Evolutionary conservation across 148 eudicot species (phyloP), one percentile per base, ranked within the genome.

Genomic region (Nyssa sinensis): DNA sequence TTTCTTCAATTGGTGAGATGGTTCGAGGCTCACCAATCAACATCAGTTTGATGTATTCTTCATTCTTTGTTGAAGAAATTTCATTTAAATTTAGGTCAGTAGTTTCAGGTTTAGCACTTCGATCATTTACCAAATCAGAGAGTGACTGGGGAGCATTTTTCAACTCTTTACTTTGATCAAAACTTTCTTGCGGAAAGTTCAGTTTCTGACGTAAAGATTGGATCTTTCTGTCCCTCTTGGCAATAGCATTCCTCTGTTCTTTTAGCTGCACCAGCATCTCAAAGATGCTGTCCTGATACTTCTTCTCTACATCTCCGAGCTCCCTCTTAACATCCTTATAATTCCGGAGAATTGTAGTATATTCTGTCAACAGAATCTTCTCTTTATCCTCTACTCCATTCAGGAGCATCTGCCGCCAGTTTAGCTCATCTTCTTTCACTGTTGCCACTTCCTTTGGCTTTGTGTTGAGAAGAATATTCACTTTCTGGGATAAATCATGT

Each of bases 291-390:
- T 80, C 87, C 69, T 71, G 77, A 30, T 77, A 81, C 77, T 83
- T 86, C 75, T 76, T 87, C 84, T 89, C 91, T 64, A 68, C 68
- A 55, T 89, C 91, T 28, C n/a, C 70, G 11, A 89, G 84, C 72
- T 76, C 86, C 79, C 78, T 89, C 81, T 86, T 91, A 17, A 83
- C 77, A 62, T 89, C 89, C 68, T 91, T 89, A 73, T 87, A 91
- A 35, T 82, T 84, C 24, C 86, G 80, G n/a, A 91, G 87, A 70
- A 89, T 81, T n/a, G 86, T 55, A 23, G 85, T 81, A 75, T 91
- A 91, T 75, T 91, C 93, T 70, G 78, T 83, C 29, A 91, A 75
- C 0, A 91, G 83, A 71, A 91, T 79, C 75, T 83, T 88, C 69
- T 91, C 93, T 77, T 85, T 86, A 59, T 88, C 87, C 61, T 89